Evolutionary conservation across 495 filamentous ascomycete species (phyloP).

Genomic region (Neurospora tetrasperma): DNA sequence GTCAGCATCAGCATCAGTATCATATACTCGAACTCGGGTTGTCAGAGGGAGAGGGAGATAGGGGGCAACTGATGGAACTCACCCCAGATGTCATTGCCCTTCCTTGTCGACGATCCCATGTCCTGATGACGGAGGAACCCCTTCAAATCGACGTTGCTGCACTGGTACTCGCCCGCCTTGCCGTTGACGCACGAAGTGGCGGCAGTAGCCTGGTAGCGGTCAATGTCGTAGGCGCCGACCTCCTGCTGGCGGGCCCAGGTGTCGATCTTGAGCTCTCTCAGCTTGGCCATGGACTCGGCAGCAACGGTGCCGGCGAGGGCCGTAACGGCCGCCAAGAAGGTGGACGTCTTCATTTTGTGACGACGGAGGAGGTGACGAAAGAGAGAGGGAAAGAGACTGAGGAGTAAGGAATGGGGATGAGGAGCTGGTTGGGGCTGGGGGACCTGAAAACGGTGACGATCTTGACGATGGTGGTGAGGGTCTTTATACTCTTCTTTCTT

Average conservation of each 20-base stretch:
- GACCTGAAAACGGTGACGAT: neutral
- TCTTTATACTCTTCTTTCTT: neutral
- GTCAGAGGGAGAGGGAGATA: neutral
- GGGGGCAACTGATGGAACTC: neutral
- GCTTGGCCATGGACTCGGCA: conserved; percentile 10
- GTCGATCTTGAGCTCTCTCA: conserved; percentile 4
- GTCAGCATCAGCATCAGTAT: neutral
- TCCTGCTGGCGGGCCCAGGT: conserved; percentile 5
- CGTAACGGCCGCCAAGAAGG: neutral
- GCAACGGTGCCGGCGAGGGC: neutral
- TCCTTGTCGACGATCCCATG: conserved; percentile 10
- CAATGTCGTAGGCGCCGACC: conserved; percentile 3
- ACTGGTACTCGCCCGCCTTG: conserved; percentile 13
- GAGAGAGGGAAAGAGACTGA: neutral
- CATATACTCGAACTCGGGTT: neutral
- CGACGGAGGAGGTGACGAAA: neutral
- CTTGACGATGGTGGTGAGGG: neutral
- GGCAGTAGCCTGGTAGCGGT: conserved; percentile 1
- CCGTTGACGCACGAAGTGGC: conserved; percentile 9
- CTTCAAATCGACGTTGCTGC: conserved; percentile 8
- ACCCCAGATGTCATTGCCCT: conserved; percentile 11
- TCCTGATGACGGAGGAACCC: conserved; percentile 12
- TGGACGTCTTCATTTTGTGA: neutral
- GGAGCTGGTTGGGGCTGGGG: neutral
- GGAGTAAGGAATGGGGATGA: neutral